phyloP scores from a whole-genome alignment of 495 filamentous ascomycete genomes.

The Cercophora newfieldiana region DNA sequence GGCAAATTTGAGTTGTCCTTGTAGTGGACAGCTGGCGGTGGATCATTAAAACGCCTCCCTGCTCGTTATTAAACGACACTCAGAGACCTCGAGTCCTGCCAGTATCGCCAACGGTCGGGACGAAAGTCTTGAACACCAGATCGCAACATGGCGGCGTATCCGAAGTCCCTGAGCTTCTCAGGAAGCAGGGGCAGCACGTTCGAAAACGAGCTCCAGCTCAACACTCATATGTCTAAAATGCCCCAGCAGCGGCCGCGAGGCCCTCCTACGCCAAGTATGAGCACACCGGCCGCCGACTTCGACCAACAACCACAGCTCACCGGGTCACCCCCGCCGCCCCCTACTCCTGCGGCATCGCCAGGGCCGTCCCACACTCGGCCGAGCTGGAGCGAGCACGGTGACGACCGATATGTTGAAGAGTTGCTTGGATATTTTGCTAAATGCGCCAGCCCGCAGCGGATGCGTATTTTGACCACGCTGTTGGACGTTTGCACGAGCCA shows the following conservation, averaged over 20 bases:
- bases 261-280: slow-evolving; percentile 59
- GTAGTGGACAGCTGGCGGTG: too few species aligned
- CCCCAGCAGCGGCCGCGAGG: slow-evolving; percentile 47
- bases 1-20: too few species aligned
- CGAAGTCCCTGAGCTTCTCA: slow-evolving; percentile 42
- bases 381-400: slow-evolving; percentile 55
- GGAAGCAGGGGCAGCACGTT: slow-evolving; percentile 46
- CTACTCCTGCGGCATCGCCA: slow-evolving; percentile 58
- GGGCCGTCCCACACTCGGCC: slow-evolving; percentile 52
- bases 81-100: background rate
- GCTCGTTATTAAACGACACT: background rate
- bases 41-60: background rate
- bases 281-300: slow-evolving; percentile 56
- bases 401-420: slow-evolving; percentile 52
- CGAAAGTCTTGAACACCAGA: background rate
- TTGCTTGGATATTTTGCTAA: slow-evolving; percentile 54
- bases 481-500: slow-evolving; percentile 91
- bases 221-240: slow-evolving; percentile 49
- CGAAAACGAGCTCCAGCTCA: slow-evolving; percentile 46
- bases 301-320: slow-evolving; percentile 53
- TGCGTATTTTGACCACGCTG: slow-evolving; percentile 73
- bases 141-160: slow-evolving; percentile 43
- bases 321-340: slow-evolving; percentile 56
- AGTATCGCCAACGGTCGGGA: background rate
- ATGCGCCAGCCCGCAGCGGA: slow-evolving; percentile 52